A percentile compares a stretch with the other conserved stretches of the same genome.
Evolutionary conservation across 352 stramenopile genomes (phyloP).

Genomic region (Globisporangium spiculum): DNA sequence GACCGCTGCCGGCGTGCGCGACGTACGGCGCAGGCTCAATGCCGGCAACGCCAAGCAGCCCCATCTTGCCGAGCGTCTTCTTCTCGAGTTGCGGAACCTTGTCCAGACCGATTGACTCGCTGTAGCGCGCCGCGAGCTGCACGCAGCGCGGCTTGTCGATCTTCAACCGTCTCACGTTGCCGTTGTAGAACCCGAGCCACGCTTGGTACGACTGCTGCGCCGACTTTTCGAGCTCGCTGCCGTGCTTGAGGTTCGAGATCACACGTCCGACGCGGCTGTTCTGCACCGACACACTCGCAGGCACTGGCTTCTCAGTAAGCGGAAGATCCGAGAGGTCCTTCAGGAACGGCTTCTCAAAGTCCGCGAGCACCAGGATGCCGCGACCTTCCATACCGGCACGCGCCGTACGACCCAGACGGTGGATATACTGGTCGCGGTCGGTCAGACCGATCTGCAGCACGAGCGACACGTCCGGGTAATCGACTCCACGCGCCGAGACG

Average conservation of each 20-base stretch:
- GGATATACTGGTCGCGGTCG: slow-evolving; percentile 94
- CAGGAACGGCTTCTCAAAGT: slow-evolving; percentile 81
- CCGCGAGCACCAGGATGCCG: slow-evolving; percentile 76
- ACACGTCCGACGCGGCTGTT: slow-evolving; percentile 22
- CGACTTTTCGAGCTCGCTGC: slow-evolving; percentile 70
- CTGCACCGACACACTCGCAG: slow-evolving; percentile 2
- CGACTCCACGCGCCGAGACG: slow-evolving; percentile 93
- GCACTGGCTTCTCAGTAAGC: slow-evolving; percentile 22
- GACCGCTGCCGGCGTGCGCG: slow-evolving; percentile 24
- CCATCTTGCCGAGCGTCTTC: slow-evolving; percentile 80
- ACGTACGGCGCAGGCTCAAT: slow-evolving; percentile 50
- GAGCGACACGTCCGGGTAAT: slow-evolving; percentile 93
- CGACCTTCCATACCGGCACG: slow-evolving; percentile 85
- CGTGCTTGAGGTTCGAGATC: slow-evolving; percentile 36
- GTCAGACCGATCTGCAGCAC: slow-evolving; percentile 85
- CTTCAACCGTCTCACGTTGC: slow-evolving; percentile 34
- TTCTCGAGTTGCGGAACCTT: slow-evolving; percentile 86
- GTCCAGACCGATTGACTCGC: slow-evolving; percentile 46
- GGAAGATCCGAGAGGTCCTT: slow-evolving; percentile 72
- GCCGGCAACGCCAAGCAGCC: slow-evolving; percentile 75
- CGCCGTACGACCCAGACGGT: slow-evolving; percentile 94
- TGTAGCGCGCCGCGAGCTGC: slow-evolving; percentile 64
- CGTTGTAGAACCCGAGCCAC: slow-evolving; percentile 93
- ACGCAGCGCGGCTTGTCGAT: slow-evolving; percentile 61
- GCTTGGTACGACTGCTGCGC: slow-evolving; percentile 91